Base-by-base conservation (phyloP, 1,139 yeast species). In the Tardiomyces depauwii region DNA sequence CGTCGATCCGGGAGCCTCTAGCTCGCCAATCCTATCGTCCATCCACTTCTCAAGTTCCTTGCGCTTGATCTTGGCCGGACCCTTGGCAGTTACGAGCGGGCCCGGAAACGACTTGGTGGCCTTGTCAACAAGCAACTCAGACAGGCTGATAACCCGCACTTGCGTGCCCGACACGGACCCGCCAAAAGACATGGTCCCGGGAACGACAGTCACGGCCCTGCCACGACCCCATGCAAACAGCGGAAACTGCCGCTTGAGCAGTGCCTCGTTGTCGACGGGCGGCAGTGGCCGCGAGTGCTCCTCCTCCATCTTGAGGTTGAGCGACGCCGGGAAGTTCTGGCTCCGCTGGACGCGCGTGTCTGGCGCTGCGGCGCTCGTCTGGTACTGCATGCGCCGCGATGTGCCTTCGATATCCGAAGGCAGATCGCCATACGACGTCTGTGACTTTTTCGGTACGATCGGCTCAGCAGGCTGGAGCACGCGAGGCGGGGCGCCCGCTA, bases 11-110 rank as follows among this genome's bases (percentile, higher is more conserved):
- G n/a, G n/a, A 3, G 49, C 50, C 41, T 54, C 57, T 42, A 59
- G 43, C n/a, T 39, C 43, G 9, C 46, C 49, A 41, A 69, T 50
- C 51, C 62, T 66, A 6, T 66, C 71, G 18, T 58, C 63, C 23
- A 73, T 53, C 89, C 89, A 83, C 47, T 76, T 76, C 49, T 77
- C 81, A 16, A 82, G 58, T 25, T 81, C 89, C 58, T 78, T 80
- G 63, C 71, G 74, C 60, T 77, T 80, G 18, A 76, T 63, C 57
- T 76, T 80, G 11, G 68, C 59, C 2, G 62, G 59, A 49, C 77
- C 79, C 21, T 64, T 61, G 6, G 59, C 52, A 18, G 56, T 55
- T 11, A 67, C 62, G 45, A 82, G 65, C 0, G 91, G 89, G 0
- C 85, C 86, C 0, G 91, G 91, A 61, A 82, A 62, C 42, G 72